A percentile compares a stretch with the other conserved stretches of the same genome.
Evolutionary conservation across 2,329 filamentous ascomycete species (phyloP).

Genomic region (Aspergillus ustus): DNA sequence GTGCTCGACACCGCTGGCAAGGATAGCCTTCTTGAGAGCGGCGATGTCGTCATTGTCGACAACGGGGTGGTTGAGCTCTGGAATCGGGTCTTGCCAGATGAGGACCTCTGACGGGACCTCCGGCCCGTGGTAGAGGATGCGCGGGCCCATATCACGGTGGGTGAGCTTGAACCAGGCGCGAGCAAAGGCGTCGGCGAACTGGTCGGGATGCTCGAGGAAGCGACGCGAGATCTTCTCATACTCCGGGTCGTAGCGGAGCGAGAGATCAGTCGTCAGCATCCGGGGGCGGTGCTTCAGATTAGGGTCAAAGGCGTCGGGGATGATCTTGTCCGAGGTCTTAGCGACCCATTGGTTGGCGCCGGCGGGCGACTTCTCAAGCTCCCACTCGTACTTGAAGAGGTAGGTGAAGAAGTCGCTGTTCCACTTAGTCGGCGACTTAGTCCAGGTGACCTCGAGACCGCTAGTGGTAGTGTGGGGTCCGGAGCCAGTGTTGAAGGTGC

Average conservation of each 20-base stretch:
- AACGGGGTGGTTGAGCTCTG: constrained; percentile 60
- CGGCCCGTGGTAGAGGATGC: constrained; percentile 72
- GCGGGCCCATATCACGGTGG: constrained; percentile 78
- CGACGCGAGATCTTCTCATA: constrained; percentile 78
- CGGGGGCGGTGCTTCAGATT: constrained; percentile 74
- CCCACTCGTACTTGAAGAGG: constrained; percentile 79
- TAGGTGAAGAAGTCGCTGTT: constrained; percentile 75
- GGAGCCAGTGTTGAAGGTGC: constrained; percentile 66
- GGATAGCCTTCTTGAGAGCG: constrained; percentile 70
- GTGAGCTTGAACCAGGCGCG: constrained; percentile 83
- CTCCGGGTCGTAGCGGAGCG: constrained; percentile 70
- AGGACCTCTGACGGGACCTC: constrained; percentile 72
- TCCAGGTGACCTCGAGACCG: constrained; percentile 81
- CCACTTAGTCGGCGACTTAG: constrained; percentile 75
- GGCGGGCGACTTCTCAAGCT: constrained; percentile 73
- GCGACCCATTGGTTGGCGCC: constrained; percentile 79
- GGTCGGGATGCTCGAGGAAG: constrained; percentile 70
- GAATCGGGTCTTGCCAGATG: constrained; percentile 77
- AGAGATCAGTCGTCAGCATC: constrained; percentile 77
- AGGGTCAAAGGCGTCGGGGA: constrained; percentile 72
- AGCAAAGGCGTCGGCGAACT: constrained; percentile 71
- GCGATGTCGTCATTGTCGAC: constrained; percentile 67
- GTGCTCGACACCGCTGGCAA: constrained; percentile 64
- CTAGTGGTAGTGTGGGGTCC: constrained; percentile 75
- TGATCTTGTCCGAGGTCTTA: constrained; percentile 67